These are phyloP conservation scores for Silene noctiflora DNA, from an alignment of 179 eudicot genomes.

Conservation along the genomic window DNA sequence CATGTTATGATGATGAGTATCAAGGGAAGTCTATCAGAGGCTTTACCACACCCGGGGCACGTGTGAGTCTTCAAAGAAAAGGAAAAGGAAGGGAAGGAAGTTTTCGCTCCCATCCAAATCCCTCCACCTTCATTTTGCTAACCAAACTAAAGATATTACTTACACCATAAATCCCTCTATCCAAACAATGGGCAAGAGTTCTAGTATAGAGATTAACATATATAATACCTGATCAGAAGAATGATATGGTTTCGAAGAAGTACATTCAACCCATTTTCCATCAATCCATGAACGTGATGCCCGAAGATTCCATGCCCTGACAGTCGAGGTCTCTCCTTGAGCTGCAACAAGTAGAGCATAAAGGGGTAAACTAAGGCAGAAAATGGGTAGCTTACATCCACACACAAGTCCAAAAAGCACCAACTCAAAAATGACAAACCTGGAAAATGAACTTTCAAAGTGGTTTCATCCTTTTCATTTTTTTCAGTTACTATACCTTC, in stretches of 20 bases:
- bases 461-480: slow-evolving; percentile 61
- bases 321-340: slow-evolving; percentile 63
- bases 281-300: slow-evolving; percentile 74
- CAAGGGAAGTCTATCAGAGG: background rate
- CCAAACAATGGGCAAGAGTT: background rate
- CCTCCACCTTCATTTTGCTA: too few species aligned
- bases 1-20: background rate
- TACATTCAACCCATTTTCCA: slow-evolving; percentile 79
- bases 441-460: slow-evolving; percentile 74
- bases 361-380: background rate
- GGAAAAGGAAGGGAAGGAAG: background rate
- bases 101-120: too few species aligned
- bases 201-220: background rate
- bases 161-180: too few species aligned
- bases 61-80: too few species aligned
- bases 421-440: slow-evolving; percentile 38
- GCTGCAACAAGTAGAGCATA: slow-evolving; percentile 39
- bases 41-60: background rate
- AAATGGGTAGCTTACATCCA: background rate
- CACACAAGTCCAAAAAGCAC: background rate
- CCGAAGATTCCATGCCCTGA: slow-evolving; percentile 79
- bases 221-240: slow-evolving; percentile 30
- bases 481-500: slow-evolving; percentile 85
- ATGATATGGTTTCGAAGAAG: slow-evolving; percentile 33
- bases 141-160: too few species aligned